Evolutionary conservation across 768 basidiomycete species (phyloP), one percentile per base, ranked within the genome.

Genomic region (Lentinus tigrinus): DNA sequence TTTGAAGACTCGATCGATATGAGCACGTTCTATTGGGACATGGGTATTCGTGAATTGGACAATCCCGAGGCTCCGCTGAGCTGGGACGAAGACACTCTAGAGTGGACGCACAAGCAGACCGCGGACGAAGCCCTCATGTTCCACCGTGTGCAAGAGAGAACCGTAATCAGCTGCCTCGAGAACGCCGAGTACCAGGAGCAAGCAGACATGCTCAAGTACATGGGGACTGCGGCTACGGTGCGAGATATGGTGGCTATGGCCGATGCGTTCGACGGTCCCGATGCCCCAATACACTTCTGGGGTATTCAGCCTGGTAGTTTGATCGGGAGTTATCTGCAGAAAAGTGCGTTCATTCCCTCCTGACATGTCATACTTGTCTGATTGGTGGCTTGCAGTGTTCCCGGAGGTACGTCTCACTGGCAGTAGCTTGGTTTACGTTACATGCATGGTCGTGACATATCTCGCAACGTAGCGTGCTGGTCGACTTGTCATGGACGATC

Each of bases 231-330:
- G 19, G 51, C 51, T 11, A 52, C 36, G 17, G 51, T 39, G 21
- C 31, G 51, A 17, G 51, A 52, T 26, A 24, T 52, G 34, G 36
- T 52, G 31, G 51, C 51, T 4, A 52, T 52, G 37, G 51, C 37
- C 4, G 51, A 52, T 14, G 23, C 37, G 13, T 52, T 67, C 37
- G 27, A 66, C 38, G 38, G 58, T 53, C 44, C 44, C 21, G 44
- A 26, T 23, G 19, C 44, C 14, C 44, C 44, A 4, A 23, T 47
- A 9, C 19, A 17, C 23, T 27, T 47, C 44, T 47, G 44, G 44
- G 44, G 44, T 10, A 23, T 24, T 11, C 21, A 26, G 21, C 23
- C n/a, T 24, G 44, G 44, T 4, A 47, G 44, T 27, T 16, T 47
- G 19, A 16, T 24, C 17, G 44, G 44, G 14, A 17, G 23, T 4